Percentiles rank a stretch among this genome's conserved stretches.
phyloP scores from a whole-genome alignment of 2,329 filamentous ascomycete species.

The Didymella keratinophila region DNA sequence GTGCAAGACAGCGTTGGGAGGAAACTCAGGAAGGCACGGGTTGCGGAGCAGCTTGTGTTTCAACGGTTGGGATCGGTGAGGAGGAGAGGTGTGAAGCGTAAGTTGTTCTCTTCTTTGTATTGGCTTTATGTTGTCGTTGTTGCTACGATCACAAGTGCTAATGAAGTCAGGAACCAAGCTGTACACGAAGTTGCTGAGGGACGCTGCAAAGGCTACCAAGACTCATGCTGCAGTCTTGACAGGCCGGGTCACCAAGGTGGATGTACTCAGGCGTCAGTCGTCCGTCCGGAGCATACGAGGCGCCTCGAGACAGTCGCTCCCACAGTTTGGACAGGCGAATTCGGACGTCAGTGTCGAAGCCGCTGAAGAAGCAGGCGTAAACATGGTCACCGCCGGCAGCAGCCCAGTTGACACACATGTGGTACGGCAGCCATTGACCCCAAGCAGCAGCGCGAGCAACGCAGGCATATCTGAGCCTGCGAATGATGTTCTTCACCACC shows the following conservation, averaged over 20 bases:
- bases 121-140: background rate
- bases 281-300: background rate
- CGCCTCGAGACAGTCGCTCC: background rate
- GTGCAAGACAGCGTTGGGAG: background rate
- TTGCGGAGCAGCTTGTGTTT: background rate
- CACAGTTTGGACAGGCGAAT: background rate
- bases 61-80: background rate
- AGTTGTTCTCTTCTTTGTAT: background rate
- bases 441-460: background rate
- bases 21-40: background rate
- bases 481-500: background rate
- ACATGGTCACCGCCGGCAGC: background rate
- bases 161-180: background rate
- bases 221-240: background rate
- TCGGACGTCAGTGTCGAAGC: background rate
- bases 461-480: background rate
- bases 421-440: background rate
- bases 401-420: background rate
- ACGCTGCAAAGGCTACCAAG: background rate
- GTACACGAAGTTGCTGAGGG: background rate
- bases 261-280: background rate
- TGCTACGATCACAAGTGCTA: background rate
- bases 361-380: no score
- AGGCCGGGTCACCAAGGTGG: background rate
- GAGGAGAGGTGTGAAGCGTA: background rate